Evolutionary conservation across 495 filamentous ascomycete genomes (phyloP).

Genomic region (Penicillium chermesinum): DNA sequence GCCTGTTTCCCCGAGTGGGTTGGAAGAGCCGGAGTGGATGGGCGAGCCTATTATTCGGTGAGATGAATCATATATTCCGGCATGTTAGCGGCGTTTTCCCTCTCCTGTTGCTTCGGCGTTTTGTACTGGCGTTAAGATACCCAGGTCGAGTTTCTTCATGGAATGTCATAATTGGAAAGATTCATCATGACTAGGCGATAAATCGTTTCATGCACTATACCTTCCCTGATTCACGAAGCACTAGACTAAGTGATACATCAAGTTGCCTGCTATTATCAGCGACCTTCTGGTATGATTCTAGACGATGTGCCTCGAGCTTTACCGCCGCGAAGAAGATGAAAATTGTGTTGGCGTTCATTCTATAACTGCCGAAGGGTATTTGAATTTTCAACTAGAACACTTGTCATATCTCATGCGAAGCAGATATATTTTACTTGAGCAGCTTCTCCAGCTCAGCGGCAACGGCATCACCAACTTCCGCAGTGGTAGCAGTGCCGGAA

Average conservation of each 20-base stretch:
- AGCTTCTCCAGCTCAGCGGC: slow-evolving; percentile 46
- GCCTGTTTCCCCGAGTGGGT: slow-evolving; percentile 19
- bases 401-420: slow-evolving; percentile 22
- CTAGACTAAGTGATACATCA: no score
- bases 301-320: no score
- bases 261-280: no score
- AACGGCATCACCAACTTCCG: slow-evolving; percentile 50
- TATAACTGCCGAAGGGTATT: slow-evolving; percentile 24
- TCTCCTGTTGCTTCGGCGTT: slow-evolving; percentile 11
- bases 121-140: slow-evolving; percentile 30
- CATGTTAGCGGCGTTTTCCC: slow-evolving; percentile 2
- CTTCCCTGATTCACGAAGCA: no score
- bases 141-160: slow-evolving; percentile 15
- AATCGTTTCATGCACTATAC: not conserved
- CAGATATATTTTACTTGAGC: slow-evolving; percentile 28
- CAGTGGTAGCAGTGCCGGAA: slow-evolving; percentile 48
- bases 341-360: not conserved
- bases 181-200: not conserved
- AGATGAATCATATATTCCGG: not conserved
- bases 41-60: slow-evolving; percentile 53
- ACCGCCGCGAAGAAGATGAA: no score
- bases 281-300: no score
- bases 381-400: slow-evolving; percentile 23
- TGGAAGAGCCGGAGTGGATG: slow-evolving; percentile 58
- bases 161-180: not conserved